Percentiles rank a stretch among this genome's conserved stretches.
These are phyloP conservation scores for Curvularia verruculosa DNA, from an alignment of 2,329 filamentous ascomycete species.

Conservation along the genomic window DNA sequence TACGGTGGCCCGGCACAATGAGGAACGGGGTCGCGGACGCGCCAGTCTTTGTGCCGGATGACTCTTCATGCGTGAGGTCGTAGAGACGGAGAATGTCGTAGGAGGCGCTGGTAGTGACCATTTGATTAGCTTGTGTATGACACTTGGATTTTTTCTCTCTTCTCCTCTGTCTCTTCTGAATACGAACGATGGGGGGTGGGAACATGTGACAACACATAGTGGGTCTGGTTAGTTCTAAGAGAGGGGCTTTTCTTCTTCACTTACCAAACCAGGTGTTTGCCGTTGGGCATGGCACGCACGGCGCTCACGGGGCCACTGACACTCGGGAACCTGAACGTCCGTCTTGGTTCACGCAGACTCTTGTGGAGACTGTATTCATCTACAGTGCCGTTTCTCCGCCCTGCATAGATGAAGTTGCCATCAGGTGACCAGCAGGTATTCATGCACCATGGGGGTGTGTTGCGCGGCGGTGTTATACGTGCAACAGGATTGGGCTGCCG, in stretches of 20 bases:
- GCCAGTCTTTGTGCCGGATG: constrained; percentile 65
- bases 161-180: too few species aligned
- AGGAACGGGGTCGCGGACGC: constrained; percentile 83
- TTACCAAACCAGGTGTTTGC: constrained; percentile 85
- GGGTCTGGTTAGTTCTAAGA: neutral
- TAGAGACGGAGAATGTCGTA: constrained; percentile 94
- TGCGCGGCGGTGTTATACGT: constrained; percentile 73
- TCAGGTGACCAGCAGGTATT: constrained; percentile 95
- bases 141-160: too few species aligned
- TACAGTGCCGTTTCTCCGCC: constrained; percentile 87
- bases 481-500: constrained; percentile 78
- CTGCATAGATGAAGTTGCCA: constrained; percentile 93
- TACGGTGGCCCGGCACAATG: constrained; percentile 90
- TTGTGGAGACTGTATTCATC: constrained; percentile 93
- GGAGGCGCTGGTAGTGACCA: constrained; percentile 66
- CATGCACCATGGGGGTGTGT: constrained; percentile 95
- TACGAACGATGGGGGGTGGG: neutral
- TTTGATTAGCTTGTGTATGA: constrained; percentile 17
- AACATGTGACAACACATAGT: neutral
- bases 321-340: constrained; percentile 83
- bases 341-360: constrained; percentile 73
- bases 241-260: constrained; percentile 23
- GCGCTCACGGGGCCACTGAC: constrained; percentile 91
- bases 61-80: constrained; percentile 69
- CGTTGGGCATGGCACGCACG: constrained; percentile 88